Conservation (phyloP, 345 rosid species). For the Sapria himalayana region DNA sequence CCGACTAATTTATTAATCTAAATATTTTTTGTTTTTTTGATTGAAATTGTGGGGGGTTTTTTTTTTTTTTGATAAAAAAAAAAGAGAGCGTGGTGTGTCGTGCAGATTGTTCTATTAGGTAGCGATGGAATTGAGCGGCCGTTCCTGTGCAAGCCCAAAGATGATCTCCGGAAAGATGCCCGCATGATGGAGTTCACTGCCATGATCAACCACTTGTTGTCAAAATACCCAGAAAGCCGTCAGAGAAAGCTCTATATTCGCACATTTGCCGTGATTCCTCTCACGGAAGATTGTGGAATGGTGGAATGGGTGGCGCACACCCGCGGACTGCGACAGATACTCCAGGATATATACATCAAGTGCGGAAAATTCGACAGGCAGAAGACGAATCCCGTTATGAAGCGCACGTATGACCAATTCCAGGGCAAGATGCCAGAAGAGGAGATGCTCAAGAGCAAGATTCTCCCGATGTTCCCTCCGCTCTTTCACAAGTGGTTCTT, state of each 20-base stretch:
- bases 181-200: conserved; percentile 99
- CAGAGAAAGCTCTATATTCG: conserved; percentile 82
- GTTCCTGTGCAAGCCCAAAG: conserved; percentile 96
- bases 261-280: conserved; percentile 88
- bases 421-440: conserved; percentile 61
- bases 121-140: conserved; percentile 87
- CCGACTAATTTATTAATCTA: too few species aligned
- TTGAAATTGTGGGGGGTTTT: too few species aligned
- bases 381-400: conserved; percentile 78
- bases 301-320: conserved; percentile 98
- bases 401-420: conserved; percentile 74
- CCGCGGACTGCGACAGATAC: conserved; percentile 81
- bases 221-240: conserved; percentile 90
- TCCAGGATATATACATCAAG: conserved; percentile 63
- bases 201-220: conserved; percentile 76
- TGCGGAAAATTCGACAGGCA: conserved; percentile 79
- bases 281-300: conserved; percentile 97
- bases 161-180: conserved; percentile 95
- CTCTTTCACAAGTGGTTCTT: conserved; percentile 91
- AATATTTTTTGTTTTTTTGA: too few species aligned
- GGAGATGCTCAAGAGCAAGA: conserved; percentile 76
- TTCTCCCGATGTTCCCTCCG: conserved; percentile 92
- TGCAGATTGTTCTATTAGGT: conserved; percentile 72
- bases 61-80: too few species aligned
- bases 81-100: too few species aligned